phyloP scores from a whole-genome alignment of 2,329 filamentous ascomycete species.

The Xylaria sp. region DNA sequence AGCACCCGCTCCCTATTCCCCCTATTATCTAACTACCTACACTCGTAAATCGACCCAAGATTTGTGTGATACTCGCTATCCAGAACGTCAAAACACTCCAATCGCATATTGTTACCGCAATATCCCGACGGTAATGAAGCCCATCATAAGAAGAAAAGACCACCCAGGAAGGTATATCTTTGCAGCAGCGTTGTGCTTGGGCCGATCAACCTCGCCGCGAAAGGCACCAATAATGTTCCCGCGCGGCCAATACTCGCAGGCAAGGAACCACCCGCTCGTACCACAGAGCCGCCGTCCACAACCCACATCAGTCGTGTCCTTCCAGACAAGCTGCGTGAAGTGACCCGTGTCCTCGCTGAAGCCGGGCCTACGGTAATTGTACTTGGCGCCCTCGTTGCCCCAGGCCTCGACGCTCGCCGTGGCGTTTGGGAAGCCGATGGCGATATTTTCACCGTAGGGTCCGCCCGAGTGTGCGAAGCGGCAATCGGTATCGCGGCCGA shows the following conservation, averaged over 20 bases:
- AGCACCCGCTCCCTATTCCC: no score
- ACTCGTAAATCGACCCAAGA: no score
- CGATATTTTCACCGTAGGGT: slow-evolving; percentile 70
- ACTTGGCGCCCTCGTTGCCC: slow-evolving; percentile 55
- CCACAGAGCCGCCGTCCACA: slow-evolving; percentile 45
- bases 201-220: slow-evolving; percentile 38
- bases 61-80: no score
- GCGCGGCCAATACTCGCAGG: slow-evolving; percentile 64
- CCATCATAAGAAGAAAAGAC: background rate
- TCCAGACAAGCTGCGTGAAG: slow-evolving; percentile 71
- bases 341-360: slow-evolving; percentile 60
- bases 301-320: slow-evolving; percentile 53
- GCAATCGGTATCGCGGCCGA: slow-evolving; percentile 33
- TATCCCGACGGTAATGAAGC: slow-evolving; percentile 1
- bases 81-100: background rate
- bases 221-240: slow-evolving; percentile 58
- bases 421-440: slow-evolving; percentile 58
- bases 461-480: slow-evolving; percentile 48
- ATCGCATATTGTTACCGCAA: background rate
- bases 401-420: slow-evolving; percentile 58
- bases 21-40: no score
- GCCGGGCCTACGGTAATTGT: slow-evolving; percentile 52
- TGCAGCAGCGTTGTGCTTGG: slow-evolving; percentile 2
- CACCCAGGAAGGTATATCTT: background rate
- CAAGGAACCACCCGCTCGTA: slow-evolving; percentile 51